A percentile compares a stretch with the other conserved stretches of the same genome.
Conservation (phyloP, 2,329 filamentous ascomycete genomes). For the Fusarium bactridioides region DNA sequence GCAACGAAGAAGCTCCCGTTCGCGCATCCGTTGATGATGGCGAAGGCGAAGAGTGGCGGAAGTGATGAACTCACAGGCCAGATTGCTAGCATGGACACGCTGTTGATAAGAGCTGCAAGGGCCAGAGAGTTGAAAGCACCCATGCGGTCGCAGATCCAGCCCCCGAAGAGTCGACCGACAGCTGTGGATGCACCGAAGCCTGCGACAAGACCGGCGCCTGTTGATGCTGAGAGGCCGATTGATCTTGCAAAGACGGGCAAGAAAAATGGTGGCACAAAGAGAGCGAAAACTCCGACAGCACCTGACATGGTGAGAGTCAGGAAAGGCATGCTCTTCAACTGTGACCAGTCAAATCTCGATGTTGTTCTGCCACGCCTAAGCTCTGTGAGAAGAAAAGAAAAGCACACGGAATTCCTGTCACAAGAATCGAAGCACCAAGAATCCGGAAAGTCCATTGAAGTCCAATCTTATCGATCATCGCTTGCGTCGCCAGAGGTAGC, state of each 20-base stretch:
- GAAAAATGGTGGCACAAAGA: slow-evolving; percentile 2
- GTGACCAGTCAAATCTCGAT: slow-evolving; percentile 1
- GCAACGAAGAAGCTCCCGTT: slow-evolving; percentile 13
- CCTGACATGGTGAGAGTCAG: not conserved
- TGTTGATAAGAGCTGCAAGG: not conserved
- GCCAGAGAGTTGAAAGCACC: not conserved
- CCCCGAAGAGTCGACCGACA: not conserved
- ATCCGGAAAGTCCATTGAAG: not conserved
- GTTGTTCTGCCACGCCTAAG: not conserved
- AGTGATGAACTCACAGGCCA: not conserved
- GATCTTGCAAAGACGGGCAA: not conserved
- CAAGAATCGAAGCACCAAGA: not conserved
- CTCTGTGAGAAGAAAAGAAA: not conserved
- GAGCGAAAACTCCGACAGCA: not conserved
- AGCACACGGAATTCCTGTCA: not conserved
- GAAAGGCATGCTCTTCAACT: not conserved
- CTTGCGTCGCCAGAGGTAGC: not conserved
- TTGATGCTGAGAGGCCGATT: not conserved
- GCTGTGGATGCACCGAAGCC: not conserved
- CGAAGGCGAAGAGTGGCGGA: not conserved
- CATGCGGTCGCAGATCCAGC: not conserved
- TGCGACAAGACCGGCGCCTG: not conserved
- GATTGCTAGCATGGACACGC: not conserved
- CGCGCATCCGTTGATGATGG: not conserved
- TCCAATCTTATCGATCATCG: not conserved